These are phyloP conservation scores for Neocatenulostroma microsporum DNA, from an alignment of 2,329 filamentous ascomycete genomes.

Conservation along the genomic window DNA sequence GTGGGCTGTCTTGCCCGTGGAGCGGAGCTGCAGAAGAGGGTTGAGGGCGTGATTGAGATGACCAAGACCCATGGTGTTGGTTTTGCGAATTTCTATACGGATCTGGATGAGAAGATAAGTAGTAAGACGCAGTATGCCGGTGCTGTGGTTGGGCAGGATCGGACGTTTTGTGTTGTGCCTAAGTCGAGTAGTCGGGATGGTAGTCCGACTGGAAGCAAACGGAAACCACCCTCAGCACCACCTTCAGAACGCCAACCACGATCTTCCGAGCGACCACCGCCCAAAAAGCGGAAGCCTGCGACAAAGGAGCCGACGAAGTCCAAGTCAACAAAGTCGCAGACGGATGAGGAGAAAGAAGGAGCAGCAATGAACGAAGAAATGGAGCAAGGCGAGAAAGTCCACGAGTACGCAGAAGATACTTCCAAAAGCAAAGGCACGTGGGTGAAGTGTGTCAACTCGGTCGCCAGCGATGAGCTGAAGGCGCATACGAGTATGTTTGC, in stretches of 20 bases:
- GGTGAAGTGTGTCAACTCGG: constrained; percentile 69
- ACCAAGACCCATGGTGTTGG: constrained; percentile 60
- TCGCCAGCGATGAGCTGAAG: constrained; percentile 65
- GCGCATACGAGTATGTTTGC: constrained; percentile 82
- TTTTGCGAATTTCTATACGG: constrained; percentile 81
- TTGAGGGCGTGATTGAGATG: constrained; percentile 60
- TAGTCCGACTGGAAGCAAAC: constrained; percentile 21
- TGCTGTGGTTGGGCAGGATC: constrained; percentile 57
- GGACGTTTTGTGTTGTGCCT: constrained; percentile 86
- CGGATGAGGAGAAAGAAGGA: too few species aligned
- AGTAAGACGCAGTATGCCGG: constrained; percentile 45
- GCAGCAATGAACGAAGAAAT: constrained; percentile 24
- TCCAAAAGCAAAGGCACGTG: constrained; percentile 46
- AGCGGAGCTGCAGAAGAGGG: constrained; percentile 69
- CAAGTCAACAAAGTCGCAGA: too few species aligned
- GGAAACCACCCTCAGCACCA: constrained; percentile 10
- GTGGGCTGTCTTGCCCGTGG: constrained; percentile 80
- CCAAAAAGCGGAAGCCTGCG: constrained; percentile 17
- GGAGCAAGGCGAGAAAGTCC: constrained; percentile 26
- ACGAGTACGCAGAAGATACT: constrained; percentile 25
- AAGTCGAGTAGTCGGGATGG: constrained; percentile 35
- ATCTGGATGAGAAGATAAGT: constrained; percentile 58
- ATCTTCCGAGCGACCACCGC: too few species aligned
- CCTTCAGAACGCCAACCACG: constrained; percentile 7
- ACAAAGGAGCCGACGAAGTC: too few species aligned